A percentile compares a stretch with the other conserved stretches of the same genome.
Conservation (phyloP, 768 basidiomycete genomes). For the Hortiboletus flavorubellus region DNA sequence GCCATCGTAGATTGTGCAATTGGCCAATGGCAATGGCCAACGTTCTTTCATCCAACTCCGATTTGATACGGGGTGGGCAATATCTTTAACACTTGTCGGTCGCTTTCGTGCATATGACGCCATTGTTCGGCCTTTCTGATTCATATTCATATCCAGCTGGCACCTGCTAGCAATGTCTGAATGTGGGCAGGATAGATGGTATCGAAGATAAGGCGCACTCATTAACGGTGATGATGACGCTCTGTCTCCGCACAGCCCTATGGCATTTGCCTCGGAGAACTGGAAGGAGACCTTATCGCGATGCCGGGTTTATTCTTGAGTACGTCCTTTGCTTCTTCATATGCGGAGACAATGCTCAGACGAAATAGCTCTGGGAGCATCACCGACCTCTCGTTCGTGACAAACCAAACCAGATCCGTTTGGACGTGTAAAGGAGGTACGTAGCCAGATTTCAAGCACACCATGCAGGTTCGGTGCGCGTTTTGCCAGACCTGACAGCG, state of each 20-base stretch:
- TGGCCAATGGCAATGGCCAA: constrained; percentile 6
- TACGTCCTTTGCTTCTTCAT: constrained; percentile 4
- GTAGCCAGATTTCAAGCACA: not conserved
- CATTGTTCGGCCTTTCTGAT: constrained; percentile 13
- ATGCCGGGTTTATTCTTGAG: constrained; percentile 5
- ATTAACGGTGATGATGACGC: constrained; percentile 3
- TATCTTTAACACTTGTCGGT: constrained; percentile 3
- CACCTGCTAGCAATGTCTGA: not conserved
- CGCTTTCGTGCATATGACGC: constrained; percentile 7
- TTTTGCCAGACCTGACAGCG: not conserved
- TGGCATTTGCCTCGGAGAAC: constrained; percentile 19
- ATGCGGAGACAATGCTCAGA: not conserved
- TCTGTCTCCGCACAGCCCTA: constrained; percentile 4
- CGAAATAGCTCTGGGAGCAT: not conserved
- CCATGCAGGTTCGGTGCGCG: not conserved
- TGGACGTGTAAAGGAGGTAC: not conserved
- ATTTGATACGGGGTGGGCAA: constrained; percentile 11
- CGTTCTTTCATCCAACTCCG: constrained; percentile 8
- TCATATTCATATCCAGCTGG: constrained; percentile 6
- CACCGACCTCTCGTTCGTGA: not conserved
- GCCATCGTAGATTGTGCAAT: constrained; percentile 2
- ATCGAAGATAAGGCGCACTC: constrained; percentile 8
- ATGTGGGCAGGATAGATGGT: not conserved
- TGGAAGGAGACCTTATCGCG: constrained; percentile 10
- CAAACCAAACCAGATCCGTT: not conserved